Conservation (phyloP, 2,329 filamentous ascomycete genomes). For the Colletotrichum sp. region DNA sequence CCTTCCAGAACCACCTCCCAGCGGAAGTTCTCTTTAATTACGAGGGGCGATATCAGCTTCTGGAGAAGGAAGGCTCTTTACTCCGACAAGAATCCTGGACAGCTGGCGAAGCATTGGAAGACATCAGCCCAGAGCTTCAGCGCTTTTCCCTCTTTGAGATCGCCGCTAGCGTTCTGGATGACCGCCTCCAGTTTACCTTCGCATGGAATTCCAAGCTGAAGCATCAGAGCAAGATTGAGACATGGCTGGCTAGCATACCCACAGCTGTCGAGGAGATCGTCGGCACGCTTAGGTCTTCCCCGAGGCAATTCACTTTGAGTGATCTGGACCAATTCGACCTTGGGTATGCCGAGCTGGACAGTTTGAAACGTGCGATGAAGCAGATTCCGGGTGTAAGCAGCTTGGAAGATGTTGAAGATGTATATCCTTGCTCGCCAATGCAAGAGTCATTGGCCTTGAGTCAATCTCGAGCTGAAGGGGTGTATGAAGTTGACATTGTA, state of each 20-base stretch:
- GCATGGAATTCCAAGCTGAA: neutral
- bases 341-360: neutral
- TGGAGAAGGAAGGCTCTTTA: slow-evolving; percentile 40
- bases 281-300: neutral
- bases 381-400: neutral
- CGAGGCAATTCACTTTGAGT: neutral
- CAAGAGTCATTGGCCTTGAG: slow-evolving; percentile 42
- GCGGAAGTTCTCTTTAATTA: slow-evolving; percentile 58
- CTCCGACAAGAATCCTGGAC: neutral
- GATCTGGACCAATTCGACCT: neutral
- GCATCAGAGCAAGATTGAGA: neutral
- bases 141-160: neutral
- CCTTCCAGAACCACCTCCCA: slow-evolving; percentile 30
- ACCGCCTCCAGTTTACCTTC: neutral
- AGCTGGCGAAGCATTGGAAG: neutral
- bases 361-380: neutral
- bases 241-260: neutral
- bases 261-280: neutral
- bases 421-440: slow-evolving; percentile 43
- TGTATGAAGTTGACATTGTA: slow-evolving; percentile 26
- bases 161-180: neutral
- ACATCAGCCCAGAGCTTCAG: neutral
- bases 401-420: slow-evolving; percentile 30
- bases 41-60: slow-evolving; percentile 48
- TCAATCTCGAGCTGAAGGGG: slow-evolving; percentile 28